Evolutionary conservation across 148 eudicot genomes (phyloP).

Genomic region (Fagopyrum esculentum): DNA sequence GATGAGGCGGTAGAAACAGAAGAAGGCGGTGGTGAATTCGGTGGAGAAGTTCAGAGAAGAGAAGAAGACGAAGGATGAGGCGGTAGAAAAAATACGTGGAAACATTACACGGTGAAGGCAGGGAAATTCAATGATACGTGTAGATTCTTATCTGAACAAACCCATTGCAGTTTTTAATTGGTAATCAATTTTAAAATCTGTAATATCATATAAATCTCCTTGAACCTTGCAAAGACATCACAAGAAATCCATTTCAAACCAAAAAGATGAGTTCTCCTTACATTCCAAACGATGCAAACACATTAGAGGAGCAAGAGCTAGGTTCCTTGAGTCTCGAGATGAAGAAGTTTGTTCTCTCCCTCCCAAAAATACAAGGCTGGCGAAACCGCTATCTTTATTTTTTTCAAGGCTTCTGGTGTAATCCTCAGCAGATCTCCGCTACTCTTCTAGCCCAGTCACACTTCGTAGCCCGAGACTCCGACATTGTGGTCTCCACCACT

Average conservation of each 20-base stretch:
- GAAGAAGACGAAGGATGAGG: too few relatives aligned
- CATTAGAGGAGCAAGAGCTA: not conserved
- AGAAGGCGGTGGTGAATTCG: too few relatives aligned
- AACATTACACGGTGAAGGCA: too few relatives aligned
- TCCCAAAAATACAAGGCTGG: conserved; percentile 10
- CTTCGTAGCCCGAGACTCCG: conserved; percentile 7
- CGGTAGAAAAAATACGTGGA: too few relatives aligned
- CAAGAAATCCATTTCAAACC: not conserved
- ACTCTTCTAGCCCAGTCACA: conserved; percentile 12
- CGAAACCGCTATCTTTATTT: conserved; percentile 11
- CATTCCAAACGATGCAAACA: not conserved
- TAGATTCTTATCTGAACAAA: too few relatives aligned
- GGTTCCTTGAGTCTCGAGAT: not conserved
- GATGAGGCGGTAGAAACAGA: too few relatives aligned
- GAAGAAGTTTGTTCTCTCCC: not conserved
- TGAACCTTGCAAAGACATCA: not conserved
- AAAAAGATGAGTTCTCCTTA: not conserved
- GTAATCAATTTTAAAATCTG: too few relatives aligned
- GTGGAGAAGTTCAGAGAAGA: too few relatives aligned
- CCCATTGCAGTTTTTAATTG: too few relatives aligned
- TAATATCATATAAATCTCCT: not conserved
- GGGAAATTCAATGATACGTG: too few relatives aligned
- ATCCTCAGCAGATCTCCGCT: not conserved
- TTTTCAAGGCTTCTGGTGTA: conserved; percentile 24
- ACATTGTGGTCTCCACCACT: conserved; percentile 6